Percentiles rank a stretch among this genome's conserved stretches.
phyloP scores from a whole-genome alignment of 2,329 filamentous ascomycete genomes.

The Eutypa lata region DNA sequence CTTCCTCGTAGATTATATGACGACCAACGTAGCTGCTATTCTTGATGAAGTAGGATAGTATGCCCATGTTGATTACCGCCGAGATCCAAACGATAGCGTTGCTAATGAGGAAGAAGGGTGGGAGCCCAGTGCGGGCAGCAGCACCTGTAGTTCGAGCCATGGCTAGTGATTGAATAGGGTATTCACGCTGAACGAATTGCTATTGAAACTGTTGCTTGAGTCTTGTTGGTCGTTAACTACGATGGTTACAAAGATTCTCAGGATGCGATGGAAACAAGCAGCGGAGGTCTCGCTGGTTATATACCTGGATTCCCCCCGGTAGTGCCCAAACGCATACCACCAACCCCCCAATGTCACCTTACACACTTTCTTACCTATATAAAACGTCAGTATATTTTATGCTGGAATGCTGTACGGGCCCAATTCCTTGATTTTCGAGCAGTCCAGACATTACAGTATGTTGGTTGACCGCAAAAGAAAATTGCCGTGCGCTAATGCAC shows the following conservation, averaged over 20 bases:
- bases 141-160: conserved; percentile 10
- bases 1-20: conserved; percentile 28
- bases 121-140: conserved; percentile 12
- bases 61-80: conserved; percentile 32
- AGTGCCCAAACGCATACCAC: not conserved
- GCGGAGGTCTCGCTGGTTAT: too few species aligned
- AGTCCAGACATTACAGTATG: conserved; percentile 7
- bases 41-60: conserved; percentile 28
- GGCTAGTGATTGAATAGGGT: not conserved
- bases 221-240: conserved; percentile 3
- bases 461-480: conserved; percentile 13
- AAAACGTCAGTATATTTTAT: not conserved
- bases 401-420: not conserved
- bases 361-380: not conserved
- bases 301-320: too few species aligned
- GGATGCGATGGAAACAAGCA: too few species aligned
- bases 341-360: not conserved
- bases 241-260: not conserved
- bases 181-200: not conserved
- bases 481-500: conserved; percentile 14
- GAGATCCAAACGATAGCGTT: conserved; percentile 30
- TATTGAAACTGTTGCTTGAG: not conserved
- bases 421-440: conserved; percentile 3
- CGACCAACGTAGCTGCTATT: conserved; percentile 12
- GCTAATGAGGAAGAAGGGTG: conserved; percentile 24